These are phyloP conservation scores for Saccharata proteae DNA, from an alignment of 2,329 filamentous ascomycete genomes.

Conservation along the genomic window DNA sequence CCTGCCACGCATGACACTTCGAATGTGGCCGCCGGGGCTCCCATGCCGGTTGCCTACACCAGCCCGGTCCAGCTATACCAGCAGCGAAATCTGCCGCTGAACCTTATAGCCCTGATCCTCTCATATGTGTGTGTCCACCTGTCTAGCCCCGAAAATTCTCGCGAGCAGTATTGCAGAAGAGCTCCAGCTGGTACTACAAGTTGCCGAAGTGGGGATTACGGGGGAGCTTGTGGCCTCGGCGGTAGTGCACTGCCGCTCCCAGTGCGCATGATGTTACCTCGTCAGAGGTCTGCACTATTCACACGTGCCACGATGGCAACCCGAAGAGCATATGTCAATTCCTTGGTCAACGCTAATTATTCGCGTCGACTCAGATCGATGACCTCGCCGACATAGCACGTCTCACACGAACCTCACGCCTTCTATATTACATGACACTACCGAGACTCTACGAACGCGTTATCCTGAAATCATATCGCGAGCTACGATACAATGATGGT, in stretches of 20 bases:
- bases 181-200: no score
- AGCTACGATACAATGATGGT: slow-evolving; percentile 42
- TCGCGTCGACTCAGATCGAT: slow-evolving; percentile 43
- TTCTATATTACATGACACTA: slow-evolving; percentile 53
- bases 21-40: slow-evolving; percentile 4
- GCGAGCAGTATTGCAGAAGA: no score
- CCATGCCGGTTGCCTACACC: slow-evolving; percentile 7
- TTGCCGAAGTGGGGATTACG: no score
- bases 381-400: slow-evolving; percentile 46
- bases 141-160: neutral
- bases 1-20: slow-evolving; percentile 3
- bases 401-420: slow-evolving; percentile 46
- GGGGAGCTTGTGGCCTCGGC: no score
- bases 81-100: slow-evolving; percentile 39
- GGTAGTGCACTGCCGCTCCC: no score
- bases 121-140: slow-evolving; percentile 39
- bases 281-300: no score
- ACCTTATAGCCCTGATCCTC: slow-evolving; percentile 46
- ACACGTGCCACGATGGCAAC: no score
- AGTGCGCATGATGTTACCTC: no score
- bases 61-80: slow-evolving; percentile 10
- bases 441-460: slow-evolving; percentile 48
- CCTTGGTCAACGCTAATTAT: slow-evolving; percentile 1
- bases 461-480: slow-evolving; percentile 44
- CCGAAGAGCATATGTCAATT: neutral